phyloP scores from a whole-genome alignment of 2,329 filamentous ascomycete species.

The Pseudonectria foliicola region DNA sequence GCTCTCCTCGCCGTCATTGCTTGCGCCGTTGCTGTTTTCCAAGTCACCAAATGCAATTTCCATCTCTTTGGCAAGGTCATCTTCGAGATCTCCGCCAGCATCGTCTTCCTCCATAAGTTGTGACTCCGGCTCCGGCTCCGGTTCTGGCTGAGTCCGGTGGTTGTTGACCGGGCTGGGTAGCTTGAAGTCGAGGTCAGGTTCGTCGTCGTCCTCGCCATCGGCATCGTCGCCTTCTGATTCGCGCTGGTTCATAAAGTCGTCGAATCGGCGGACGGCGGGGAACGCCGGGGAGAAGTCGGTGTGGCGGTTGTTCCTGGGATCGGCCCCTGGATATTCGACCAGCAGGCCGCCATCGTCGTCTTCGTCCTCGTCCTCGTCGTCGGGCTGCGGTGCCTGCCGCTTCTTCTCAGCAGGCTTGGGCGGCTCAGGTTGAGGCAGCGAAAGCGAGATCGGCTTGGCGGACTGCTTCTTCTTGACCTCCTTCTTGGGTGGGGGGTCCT shows the following conservation, averaged over 20 bases:
- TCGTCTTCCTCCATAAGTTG: constrained; percentile 27
- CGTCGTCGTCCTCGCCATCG: constrained; percentile 41
- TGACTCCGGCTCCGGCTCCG: constrained; percentile 19
- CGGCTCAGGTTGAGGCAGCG: constrained; percentile 27
- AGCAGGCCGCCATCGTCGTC: constrained; percentile 51
- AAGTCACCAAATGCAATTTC: constrained; percentile 46
- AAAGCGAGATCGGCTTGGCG: constrained; percentile 27
- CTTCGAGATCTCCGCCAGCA: constrained; percentile 25
- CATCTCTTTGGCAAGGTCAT: constrained; percentile 43
- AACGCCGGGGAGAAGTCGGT: constrained; percentile 44
- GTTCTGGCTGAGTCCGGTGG: constrained; percentile 14
- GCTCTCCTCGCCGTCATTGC: constrained; percentile 50
- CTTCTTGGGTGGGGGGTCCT: constrained; percentile 24
- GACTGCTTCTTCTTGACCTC: constrained; percentile 29
- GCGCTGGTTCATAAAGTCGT: constrained; percentile 43
- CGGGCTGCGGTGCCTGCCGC: constrained; percentile 23
- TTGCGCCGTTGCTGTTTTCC: constrained; percentile 45
- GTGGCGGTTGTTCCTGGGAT: constrained; percentile 26
- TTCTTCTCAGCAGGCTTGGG: constrained; percentile 17
- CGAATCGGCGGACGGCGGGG: constrained; percentile 41
- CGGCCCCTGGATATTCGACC: constrained; percentile 53
- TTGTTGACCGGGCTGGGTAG: constrained; percentile 47
- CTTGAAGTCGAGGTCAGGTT: constrained; percentile 44
- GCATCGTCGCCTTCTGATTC: constrained; percentile 40
- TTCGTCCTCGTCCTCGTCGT: constrained; percentile 41